Percentiles rank a stretch among this genome's conserved stretches.
Evolutionary conservation across 2,329 filamentous ascomycete species (phyloP).

Genomic region (Cordyceps militaris): DNA sequence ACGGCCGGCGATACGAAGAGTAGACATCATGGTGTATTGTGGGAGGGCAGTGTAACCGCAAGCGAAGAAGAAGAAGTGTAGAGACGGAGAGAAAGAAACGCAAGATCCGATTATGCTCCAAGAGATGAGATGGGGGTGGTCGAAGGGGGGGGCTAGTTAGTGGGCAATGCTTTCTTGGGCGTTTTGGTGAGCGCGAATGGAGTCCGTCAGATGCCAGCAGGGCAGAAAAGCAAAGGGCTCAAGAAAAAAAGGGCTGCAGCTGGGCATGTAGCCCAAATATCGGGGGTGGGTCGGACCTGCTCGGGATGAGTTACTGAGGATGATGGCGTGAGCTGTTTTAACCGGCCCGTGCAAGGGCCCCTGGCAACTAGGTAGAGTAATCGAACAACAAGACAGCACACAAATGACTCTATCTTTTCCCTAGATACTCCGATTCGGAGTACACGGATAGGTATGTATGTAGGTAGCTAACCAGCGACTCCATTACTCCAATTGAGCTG

Average conservation of each 20-base stretch:
- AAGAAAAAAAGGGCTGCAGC: neutral
- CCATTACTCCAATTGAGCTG: neutral
- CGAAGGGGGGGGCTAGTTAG: neutral
- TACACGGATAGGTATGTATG: no score
- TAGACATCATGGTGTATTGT: conserved; percentile 45
- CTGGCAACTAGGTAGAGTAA: neutral
- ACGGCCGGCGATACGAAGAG: conserved; percentile 46
- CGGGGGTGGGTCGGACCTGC: conserved; percentile 13
- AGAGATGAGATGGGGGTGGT: neutral
- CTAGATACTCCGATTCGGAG: neutral
- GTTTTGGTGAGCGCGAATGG: neutral
- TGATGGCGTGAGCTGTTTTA: conserved; percentile 11
- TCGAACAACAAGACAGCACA: no score
- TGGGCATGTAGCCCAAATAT: conserved; percentile 7
- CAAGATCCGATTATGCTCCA: neutral
- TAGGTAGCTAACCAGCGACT: no score
- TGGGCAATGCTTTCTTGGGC: conserved; percentile 2
- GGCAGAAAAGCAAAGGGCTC: neutral
- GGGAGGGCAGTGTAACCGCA: neutral
- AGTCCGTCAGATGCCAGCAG: conserved; percentile 5
- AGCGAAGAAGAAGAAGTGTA: neutral
- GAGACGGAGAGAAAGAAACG: conserved; percentile 1
- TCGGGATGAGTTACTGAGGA: conserved; percentile 5
- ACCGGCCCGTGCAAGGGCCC: neutral
- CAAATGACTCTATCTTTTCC: no score